Evolutionary conservation across 2,329 filamentous ascomycete species (phyloP).

Genomic region (Lecanicillium sp.): DNA sequence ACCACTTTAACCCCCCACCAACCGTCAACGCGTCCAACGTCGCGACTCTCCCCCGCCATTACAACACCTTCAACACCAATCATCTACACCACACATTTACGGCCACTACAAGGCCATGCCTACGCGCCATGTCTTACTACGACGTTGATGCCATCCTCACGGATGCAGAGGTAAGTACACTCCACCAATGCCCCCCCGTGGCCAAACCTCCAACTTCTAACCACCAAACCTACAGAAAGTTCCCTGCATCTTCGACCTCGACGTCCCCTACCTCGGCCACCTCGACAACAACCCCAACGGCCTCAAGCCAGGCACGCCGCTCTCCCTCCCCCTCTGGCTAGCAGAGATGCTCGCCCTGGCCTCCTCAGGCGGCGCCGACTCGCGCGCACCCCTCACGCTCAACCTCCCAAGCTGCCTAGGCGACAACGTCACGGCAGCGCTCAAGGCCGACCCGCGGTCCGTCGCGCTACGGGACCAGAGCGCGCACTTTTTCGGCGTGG

Average conservation of each 20-base stretch:
- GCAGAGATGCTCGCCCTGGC: slow-evolving; percentile 84
- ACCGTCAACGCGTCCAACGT: no score
- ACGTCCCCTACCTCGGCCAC: slow-evolving; percentile 79
- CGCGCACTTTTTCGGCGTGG: slow-evolving; percentile 81
- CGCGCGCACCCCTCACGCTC: slow-evolving; percentile 61
- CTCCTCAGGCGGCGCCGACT: slow-evolving; percentile 32
- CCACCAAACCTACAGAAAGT: slow-evolving; percentile 65
- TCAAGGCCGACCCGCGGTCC: slow-evolving; percentile 81
- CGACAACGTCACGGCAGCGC: slow-evolving; percentile 72
- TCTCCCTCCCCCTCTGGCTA: slow-evolving; percentile 87
- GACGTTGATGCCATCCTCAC: slow-evolving; percentile 78
- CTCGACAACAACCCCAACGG: slow-evolving; percentile 68
- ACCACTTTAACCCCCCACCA: no score
- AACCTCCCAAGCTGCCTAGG: slow-evolving; percentile 74
- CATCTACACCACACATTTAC: no score
- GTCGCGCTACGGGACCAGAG: slow-evolving; percentile 78
- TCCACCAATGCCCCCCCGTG: no score
- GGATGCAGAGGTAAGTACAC: slow-evolving; percentile 68
- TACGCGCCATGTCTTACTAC: slow-evolving; percentile 61
- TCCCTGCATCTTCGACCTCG: slow-evolving; percentile 88
- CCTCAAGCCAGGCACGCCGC: slow-evolving; percentile 71
- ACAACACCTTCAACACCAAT: no score
- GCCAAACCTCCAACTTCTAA: no score
- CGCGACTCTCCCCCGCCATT: no score
- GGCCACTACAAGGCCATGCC: background rate